These are phyloP conservation scores for Ocimum tenuiflorum DNA, from an alignment of 257 asterid species.

Conservation along the genomic window DNA sequence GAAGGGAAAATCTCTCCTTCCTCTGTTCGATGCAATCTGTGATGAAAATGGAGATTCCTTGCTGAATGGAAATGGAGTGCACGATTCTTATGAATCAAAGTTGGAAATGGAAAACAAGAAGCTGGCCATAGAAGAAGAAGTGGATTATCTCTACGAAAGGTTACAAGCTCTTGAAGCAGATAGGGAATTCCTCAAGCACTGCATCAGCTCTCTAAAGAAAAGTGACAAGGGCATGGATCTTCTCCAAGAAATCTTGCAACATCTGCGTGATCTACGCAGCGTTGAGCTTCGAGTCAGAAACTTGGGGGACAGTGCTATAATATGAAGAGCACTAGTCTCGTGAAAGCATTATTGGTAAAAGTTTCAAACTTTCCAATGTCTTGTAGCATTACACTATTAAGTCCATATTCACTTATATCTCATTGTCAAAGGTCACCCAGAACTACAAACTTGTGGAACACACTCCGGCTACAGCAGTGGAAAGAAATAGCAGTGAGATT, in stretches of 20 bases:
- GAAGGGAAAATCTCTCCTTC: slow-evolving; percentile 74
- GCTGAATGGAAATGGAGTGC: slow-evolving; percentile 30
- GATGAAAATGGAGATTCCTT: slow-evolving; percentile 45
- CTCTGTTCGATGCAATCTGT: slow-evolving; percentile 67
- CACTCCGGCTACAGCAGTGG: not conserved
- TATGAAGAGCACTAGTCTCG: slow-evolving; percentile 4
- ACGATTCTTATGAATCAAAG: slow-evolving; percentile 26
- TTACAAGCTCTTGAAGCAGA: slow-evolving; percentile 93
- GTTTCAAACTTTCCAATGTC: not conserved
- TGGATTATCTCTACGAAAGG: slow-evolving; percentile 79
- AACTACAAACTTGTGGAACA: not conserved
- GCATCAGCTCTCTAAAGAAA: slow-evolving; percentile 75
- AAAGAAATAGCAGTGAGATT: not conserved
- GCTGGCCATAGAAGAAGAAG: slow-evolving; percentile 69
- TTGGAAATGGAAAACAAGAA: slow-evolving; percentile 42
- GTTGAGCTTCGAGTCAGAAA: slow-evolving; percentile 66
- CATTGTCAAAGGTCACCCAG: slow-evolving; percentile 10
- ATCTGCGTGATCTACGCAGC: slow-evolving; percentile 61
- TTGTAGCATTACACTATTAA: not conserved
- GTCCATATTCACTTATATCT: slow-evolving; percentile 1
- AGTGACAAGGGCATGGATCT: slow-evolving; percentile 92
- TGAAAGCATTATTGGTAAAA: slow-evolving; percentile 8
- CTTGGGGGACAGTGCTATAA: slow-evolving; percentile 32
- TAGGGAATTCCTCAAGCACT: slow-evolving; percentile 78
- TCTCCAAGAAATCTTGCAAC: slow-evolving; percentile 82